Base-by-base conservation (phyloP, 202 grass and related monocot species). In the Bolboschoenoplectus hybrid region DNA sequence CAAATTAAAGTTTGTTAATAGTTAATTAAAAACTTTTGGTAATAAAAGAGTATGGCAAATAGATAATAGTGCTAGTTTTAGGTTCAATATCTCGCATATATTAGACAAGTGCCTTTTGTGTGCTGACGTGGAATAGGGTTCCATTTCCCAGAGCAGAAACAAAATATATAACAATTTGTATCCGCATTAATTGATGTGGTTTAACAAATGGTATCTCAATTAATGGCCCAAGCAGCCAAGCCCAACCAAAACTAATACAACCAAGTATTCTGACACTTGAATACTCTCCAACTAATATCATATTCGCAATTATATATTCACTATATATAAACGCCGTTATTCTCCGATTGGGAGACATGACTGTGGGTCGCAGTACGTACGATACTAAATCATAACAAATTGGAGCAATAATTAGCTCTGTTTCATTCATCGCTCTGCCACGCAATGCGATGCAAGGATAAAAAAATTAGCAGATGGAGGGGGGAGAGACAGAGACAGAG, bases 381-480 rank as follows among this genome's bases (percentile, higher is more conserved):
- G 40, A 65, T 52, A 49, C 26, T 34, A 6, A 3, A 75, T 14
- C 19, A 16, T 66, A 53, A 68, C 2, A 50, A 55, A 83, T 6
- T 32, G 8, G 62, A 53, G 45, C 70, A 70, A 65, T 65, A 84
- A 67, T 82, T 70, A 52, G 13, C 20, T 69, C 14, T 52, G 66
- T 68, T 65, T 65, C 60, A 65, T 65, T 65, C 60, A 65, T 65
- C 16, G 12, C 11, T 11, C 19, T 10, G 65, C 26, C 26, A 26
- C 26, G 26, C 26, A 26, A 26, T 26, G 26, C 26, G 26, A 26
- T 26, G 26, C 44, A 67, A 67, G 45, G 17, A 64, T 64, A 64
- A 64, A 64, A 12, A 46, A 64, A 16, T 83, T 11, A 26, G 26
- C 26, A 26, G 26, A 26, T 26, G 26, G 26, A 26, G 26, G 26